Base-by-base conservation (phyloP, 371 early-diverging fungal species). In the Rhizomucor pusillus region DNA sequence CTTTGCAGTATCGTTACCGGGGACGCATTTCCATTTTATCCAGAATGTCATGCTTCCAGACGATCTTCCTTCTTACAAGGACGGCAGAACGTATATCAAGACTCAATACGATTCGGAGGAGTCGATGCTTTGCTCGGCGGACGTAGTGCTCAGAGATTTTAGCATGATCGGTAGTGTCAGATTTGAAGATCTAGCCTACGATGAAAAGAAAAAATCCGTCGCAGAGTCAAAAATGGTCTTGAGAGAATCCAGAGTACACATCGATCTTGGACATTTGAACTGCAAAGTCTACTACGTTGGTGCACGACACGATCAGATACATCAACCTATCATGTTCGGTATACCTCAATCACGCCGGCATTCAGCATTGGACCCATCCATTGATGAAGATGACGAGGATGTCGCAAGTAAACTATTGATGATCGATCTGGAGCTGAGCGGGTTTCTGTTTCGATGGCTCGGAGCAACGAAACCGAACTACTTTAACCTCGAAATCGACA, bases 1-100 rank as follows among this genome's bases (percentile, higher is more conserved):
- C 40, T 79, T 88, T 54, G 73, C 83, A 0, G 65, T 88, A 10
- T 75, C 75, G 43, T 56, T 86, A 7, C 89, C 90, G 1, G 70
- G 75, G 25, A 66, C 88, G 0, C 84, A 88, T 52, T 58, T 89
- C 3, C 86, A 86, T 10, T 85, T 84, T 49, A 87, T 91, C 46
- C 90, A 91, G 66, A 90, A 91, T 56, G 88, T 87, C 18, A 75
- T 83, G 65, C 71, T 90, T 33, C 90, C 90, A 0, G 89, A 87
- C 46, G 84, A 84, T 25, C 57, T 85, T 13, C 81, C 84, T 9
- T 75, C 77, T 1, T 70, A 80, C 43, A 78, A 78, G 44, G 63
- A 69, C 34, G 78, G 73, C 9, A 82, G 80, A 49, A 76, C 67
- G 19, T 71, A 73, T 53, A 73, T 82, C 57, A 79, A 79, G 35